Base-by-base conservation (phyloP, 176 grass and related monocot species). In the Hordeum marinum region DNA sequence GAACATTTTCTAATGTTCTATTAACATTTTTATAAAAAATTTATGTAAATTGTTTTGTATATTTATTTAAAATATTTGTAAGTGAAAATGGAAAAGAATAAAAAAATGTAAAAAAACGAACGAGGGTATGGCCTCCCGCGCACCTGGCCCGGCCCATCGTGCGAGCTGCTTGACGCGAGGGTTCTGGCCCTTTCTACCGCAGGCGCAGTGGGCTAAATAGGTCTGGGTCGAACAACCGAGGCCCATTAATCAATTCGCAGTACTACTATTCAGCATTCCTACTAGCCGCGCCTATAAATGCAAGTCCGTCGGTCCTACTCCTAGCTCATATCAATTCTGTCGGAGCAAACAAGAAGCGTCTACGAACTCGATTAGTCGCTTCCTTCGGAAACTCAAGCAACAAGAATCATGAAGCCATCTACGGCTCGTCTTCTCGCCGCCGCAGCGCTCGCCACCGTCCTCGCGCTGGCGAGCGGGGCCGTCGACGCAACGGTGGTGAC, bases 401-500 rank as follows among this genome's bases (percentile, higher is more conserved):
- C n/a, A 73, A 23, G 26, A 67, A 65, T 20, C 57, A 24, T 24
- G 84, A 25, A 23, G 40, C 3, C 21, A 34, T 40, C 21, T 0
- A 0, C 65, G 7, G 72, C 73, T 25, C 10, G 25, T 36, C 24
- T 54, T 18, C 71, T 82, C 18, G 23, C 25, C 27, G n/a, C 18
- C 20, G 52, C 52, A 21, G 52, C 52, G 18, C 52, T 69, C 32
- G 17, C 23, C 4, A 12, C 29, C 24, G 12, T 37, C 65, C 23
- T 82, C 64, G 6, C 10, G 54, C 26, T 32, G 76, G 34, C 64
- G 67, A 29, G 9, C 7, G 36, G 4, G 39, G 54, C 1, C 79
- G 87, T 50, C 25, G 20, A 52, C 14, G 84, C 84, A 31, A 84
- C 89, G 21, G 80, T 87, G 85, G 80, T 80, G 61, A 87, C 60